Percentiles rank a stretch among this genome's conserved stretches.
Evolutionary conservation across 352 stramenopile species (phyloP).

Genomic region (Pythium brachiatum): DNA sequence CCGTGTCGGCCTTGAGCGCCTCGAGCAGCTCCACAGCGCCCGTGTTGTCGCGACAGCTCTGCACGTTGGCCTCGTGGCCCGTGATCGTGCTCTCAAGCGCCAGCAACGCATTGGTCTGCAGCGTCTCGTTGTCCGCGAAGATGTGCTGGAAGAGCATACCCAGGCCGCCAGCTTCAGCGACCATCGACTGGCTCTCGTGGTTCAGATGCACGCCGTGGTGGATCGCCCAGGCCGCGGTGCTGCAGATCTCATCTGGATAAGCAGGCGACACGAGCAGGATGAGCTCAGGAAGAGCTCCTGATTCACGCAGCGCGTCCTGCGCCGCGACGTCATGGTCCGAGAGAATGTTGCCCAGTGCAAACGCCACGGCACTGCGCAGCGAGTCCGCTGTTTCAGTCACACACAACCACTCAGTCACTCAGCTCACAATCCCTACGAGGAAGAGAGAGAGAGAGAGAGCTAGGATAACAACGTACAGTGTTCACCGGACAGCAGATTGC

Average conservation of each 20-base stretch:
- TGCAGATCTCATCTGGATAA: conserved; percentile 66
- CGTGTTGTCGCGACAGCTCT: conserved; percentile 41
- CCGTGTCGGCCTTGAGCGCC: conserved; percentile 40
- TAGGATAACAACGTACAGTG: conserved; percentile 28
- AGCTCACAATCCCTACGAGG: background rate
- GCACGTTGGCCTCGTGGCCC: conserved; percentile 46
- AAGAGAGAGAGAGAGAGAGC: background rate
- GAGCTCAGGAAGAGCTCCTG: conserved; percentile 48
- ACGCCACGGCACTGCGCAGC: conserved; percentile 54
- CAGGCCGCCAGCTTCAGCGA: conserved; percentile 60
- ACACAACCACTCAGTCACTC: background rate
- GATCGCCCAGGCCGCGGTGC: conserved; percentile 73
- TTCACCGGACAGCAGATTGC: conserved; percentile 46
- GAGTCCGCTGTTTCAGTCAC: conserved; percentile 32
- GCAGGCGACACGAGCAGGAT: conserved; percentile 60
- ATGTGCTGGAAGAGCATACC: conserved; percentile 51
- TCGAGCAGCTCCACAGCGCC: conserved; percentile 36
- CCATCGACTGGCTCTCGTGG: conserved; percentile 53
- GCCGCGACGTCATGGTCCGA: conserved; percentile 50
- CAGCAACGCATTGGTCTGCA: conserved; percentile 71
- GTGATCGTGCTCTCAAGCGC: conserved; percentile 57
- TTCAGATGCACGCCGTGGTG: conserved; percentile 68
- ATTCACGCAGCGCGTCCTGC: conserved; percentile 60
- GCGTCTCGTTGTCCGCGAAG: conserved; percentile 32
- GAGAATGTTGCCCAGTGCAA: conserved; percentile 67